Evolutionary conservation across 176 grass and related monocot genomes (phyloP).

Genomic region (Dendrocalamus sinicus): DNA sequence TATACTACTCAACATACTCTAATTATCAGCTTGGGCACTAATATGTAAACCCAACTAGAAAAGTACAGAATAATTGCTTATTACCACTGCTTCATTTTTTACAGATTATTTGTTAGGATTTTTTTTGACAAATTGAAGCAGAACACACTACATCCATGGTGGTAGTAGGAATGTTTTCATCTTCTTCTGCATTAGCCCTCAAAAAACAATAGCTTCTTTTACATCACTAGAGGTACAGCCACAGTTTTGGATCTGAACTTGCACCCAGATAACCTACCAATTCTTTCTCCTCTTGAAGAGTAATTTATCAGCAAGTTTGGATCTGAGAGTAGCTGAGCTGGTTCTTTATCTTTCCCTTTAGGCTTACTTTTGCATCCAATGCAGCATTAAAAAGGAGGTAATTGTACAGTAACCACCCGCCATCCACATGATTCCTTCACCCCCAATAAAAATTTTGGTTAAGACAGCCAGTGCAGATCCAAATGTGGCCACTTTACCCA

Average conservation of each 20-base stretch:
- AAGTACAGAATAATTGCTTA: background rate
- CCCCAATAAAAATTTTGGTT: background rate
- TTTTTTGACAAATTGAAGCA: background rate
- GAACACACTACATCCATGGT: background rate
- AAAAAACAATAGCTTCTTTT: background rate
- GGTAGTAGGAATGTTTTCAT: background rate
- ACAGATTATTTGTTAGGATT: background rate
- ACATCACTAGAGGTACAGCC: background rate
- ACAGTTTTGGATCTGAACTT: background rate
- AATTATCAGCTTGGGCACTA: background rate
- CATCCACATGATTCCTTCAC: slow-evolving; percentile 23
- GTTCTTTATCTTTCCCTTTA: slow-evolving; percentile 26
- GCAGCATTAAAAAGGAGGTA: background rate
- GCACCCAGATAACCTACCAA: background rate
- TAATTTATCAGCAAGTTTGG: background rate
- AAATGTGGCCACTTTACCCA: slow-evolving; percentile 38
- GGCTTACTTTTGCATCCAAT: slow-evolving; percentile 31
- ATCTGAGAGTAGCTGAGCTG: slow-evolving; percentile 20
- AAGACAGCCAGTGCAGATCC: slow-evolving; percentile 36
- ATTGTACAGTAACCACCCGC: background rate
- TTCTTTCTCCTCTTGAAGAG: background rate
- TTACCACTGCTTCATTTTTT: background rate
- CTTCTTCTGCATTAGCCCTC: background rate
- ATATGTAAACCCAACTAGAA: background rate
- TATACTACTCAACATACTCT: no score